Evolutionary conservation across 129 eudicot genomes (phyloP), one percentile per base, ranked within the genome.

Genomic region (Smallanthus sonchifolius): DNA sequence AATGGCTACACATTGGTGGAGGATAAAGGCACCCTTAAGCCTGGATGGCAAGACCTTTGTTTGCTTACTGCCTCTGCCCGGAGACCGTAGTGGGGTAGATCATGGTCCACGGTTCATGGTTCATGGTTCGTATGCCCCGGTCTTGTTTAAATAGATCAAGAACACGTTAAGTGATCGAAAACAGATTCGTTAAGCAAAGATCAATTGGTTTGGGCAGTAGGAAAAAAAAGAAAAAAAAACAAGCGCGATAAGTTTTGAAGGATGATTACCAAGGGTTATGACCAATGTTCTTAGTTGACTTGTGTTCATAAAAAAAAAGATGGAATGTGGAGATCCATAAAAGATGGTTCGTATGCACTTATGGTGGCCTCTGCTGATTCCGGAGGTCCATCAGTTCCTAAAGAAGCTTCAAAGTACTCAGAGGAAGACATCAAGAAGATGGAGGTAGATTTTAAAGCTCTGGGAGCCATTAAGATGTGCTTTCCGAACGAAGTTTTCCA

Each of bases 41-140:
- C 91, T 69, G 99, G 99, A 2, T 95, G 99, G 99, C 91, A 89
- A 83, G 99, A 95, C 47, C 95, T 95, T 37, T 95, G 96, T 83
- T 83, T 95, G 74, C 96, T 95, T 10, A 95, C 97, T n/a, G 99
- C 99, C 1, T 95, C 99, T 9, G 99, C 99, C 13, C 91, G 99
- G 99, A 83, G 90, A 77, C 99, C 97, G 7, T 83, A 67, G 38
- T 49, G 17, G 9, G 37, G 37, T 13, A 17, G 49, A 36, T 5
- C 63, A 36, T 51, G 76, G 11, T 55, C 14, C 17, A 17, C 17
- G 52, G 68, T 35, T 13, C 65, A 52, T 16, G 56, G 1, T n/a
- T 16, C 56, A 28, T 14, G 66, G 42, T 32, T 20, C 67, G 13
- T 13, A 14, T 37, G 7, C 20, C 14, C 5, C 10, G 15, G 39